These are phyloP conservation scores for Mycena vitilis DNA, from an alignment of 768 basidiomycete genomes.

Conservation along the genomic window DNA sequence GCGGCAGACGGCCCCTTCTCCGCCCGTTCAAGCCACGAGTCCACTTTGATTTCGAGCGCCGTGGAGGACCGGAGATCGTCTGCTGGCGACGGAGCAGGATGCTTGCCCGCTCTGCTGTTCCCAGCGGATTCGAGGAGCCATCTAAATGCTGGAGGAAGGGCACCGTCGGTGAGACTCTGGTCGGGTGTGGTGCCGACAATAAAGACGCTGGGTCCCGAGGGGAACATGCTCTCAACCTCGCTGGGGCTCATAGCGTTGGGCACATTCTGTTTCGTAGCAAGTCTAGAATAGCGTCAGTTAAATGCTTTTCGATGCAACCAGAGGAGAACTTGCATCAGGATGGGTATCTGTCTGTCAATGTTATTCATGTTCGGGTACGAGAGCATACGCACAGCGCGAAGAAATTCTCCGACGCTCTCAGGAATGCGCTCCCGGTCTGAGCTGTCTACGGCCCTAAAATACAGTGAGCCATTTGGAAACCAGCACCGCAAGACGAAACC, in stretches of 20 bases:
- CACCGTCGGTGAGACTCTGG: constrained; percentile 38
- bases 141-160: constrained; percentile 52
- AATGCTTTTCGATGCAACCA: not conserved
- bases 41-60: constrained; percentile 39
- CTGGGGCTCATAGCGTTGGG: constrained; percentile 61
- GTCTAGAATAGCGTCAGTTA: constrained; percentile 40
- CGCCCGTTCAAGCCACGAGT: constrained; percentile 49
- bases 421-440: constrained; percentile 59
- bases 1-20: constrained; percentile 44
- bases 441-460: constrained; percentile 64
- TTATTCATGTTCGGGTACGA: constrained; percentile 34
- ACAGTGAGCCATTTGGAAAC: not conserved
- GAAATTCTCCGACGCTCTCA: constrained; percentile 64
- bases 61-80: constrained; percentile 34
- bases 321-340: constrained; percentile 46
- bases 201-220: constrained; percentile 45
- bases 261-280: constrained; percentile 75
- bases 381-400: constrained; percentile 54
- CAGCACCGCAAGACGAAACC: not conserved
- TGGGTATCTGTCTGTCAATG: constrained; percentile 41
- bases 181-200: constrained; percentile 44
- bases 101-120: constrained; percentile 35
- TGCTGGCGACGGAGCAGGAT: constrained; percentile 11
- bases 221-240: constrained; percentile 54
- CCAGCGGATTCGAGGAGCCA: constrained; percentile 52